Conservation (phyloP, 805 yeast genomes). For the Yamadazyma olivae region DNA sequence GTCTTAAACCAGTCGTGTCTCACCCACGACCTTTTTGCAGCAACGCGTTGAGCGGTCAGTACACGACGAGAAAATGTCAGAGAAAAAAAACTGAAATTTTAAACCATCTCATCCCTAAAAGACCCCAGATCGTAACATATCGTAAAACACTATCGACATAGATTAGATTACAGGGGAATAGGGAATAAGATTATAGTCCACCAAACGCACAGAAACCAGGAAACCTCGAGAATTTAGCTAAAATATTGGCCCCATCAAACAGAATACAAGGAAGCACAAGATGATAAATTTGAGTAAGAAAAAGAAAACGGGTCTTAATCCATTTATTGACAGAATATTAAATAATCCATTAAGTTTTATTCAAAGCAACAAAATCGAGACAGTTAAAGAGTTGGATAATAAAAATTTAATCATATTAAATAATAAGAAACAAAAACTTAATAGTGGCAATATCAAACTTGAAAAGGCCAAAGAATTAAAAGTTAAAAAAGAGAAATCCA, state of each 20-base stretch:
- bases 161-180: too few species aligned
- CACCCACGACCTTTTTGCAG: too few species aligned
- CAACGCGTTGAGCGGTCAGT: too few species aligned
- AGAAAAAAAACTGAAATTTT: too few species aligned
- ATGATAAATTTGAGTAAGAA: constrained; percentile 7
- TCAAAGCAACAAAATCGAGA: constrained; percentile 13
- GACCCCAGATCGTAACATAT: too few species aligned
- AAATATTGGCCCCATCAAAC: neutral
- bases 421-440: constrained; percentile 7
- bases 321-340: constrained; percentile 13
- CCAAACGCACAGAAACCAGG: too few species aligned
- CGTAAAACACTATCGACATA: too few species aligned
- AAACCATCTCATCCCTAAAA: too few species aligned
- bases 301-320: constrained; percentile 11
- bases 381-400: constrained; percentile 8
- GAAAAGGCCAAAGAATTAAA: constrained; percentile 6
- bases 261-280: neutral
- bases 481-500: constrained; percentile 12
- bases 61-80: too few species aligned
- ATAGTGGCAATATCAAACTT: constrained; percentile 1
- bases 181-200: too few species aligned
- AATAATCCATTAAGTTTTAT: constrained; percentile 14
- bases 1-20: too few species aligned
- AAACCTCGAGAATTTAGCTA: neutral
- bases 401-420: constrained; percentile 13